phyloP scores from a whole-genome alignment of 192 early-diverging fungal species.

The Entomortierella beljakovae region DNA sequence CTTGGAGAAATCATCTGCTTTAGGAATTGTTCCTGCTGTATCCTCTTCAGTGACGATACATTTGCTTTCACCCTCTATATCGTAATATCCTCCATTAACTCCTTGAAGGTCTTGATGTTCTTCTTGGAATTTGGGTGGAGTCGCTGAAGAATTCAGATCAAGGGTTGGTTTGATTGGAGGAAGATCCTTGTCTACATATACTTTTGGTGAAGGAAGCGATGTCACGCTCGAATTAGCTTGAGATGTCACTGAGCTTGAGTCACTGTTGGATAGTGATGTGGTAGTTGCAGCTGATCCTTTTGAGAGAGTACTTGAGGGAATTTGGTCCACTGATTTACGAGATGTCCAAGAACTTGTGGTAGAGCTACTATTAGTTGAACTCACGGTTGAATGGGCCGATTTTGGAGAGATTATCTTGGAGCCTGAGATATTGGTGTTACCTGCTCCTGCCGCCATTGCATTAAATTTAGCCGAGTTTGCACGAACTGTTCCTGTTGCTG shows the following conservation, averaged over 20 bases:
- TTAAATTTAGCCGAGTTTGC: conserved; percentile 36
- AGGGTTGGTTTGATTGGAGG: conserved; percentile 15
- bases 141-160: background rate
- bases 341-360: conserved; percentile 26
- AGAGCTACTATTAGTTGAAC: background rate
- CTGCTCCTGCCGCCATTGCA: conserved; percentile 7
- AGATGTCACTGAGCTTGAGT: background rate
- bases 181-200: conserved; percentile 30
- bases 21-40: background rate
- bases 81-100: background rate
- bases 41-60: conserved; percentile 39
- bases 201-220: background rate
- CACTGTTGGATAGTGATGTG: background rate
- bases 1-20: conserved; percentile 19
- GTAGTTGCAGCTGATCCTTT: conserved; percentile 3
- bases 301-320: conserved; percentile 8
- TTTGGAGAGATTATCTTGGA: conserved; percentile 12
- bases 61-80: conserved; percentile 28
- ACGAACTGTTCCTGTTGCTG: conserved; percentile 25
- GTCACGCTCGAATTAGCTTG: conserved; percentile 11
- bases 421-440: background rate
- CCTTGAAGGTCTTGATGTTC: too few relatives aligned
- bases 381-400: too few relatives aligned
- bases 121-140: background rate
- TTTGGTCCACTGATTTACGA: conserved; percentile 26